Evolutionary conservation across 2,329 filamentous ascomycete genomes (phyloP), one percentile per base, ranked within the genome.

Genomic region (Fusarium sp.): DNA sequence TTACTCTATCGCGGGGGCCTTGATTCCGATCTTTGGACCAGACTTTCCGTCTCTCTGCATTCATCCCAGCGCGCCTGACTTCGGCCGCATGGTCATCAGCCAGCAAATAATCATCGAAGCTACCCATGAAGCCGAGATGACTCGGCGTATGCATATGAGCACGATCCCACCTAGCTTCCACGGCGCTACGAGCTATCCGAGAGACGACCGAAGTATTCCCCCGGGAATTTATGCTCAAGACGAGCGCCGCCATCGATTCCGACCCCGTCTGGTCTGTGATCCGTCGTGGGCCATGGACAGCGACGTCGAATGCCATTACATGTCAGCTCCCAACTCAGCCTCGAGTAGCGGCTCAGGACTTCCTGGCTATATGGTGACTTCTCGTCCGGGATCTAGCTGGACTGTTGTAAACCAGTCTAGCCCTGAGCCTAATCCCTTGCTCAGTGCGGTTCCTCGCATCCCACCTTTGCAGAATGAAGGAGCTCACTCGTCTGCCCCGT

Each of bases 11-110:
- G 91, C 95, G 19, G 91, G 91, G 64, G 95, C 93, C 0, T 84
- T 99, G 60, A 96, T 96, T 14, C 96, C 96, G 10, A 86, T 99
- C 66, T 99, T 99, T 80, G 96, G 96, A 0, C 88, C 90, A 18
- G 87, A 90, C 44, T 99, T 99, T 79, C 91, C 94, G 5, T 85
- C 86, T 7, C 83, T 90, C 49, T 99, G 96, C 80, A 83, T 92
- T 19, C 86, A 83, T 2, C 90, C 90, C 3, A 85, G 88, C n/a
- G 85, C 91, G 39, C 83, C 88, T n/a, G 86, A 87, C 19, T 94
- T 90, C 79, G 88, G 86, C 16, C 86, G 86, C 51, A 93, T 94
- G 91, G 82, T 87, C 27, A 94, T 95, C 75, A 86, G 88, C 61
- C 83, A 83, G 6, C 78, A 81, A 1, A 86, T 92, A 46, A 85